Conservation (phyloP, 1,284 basidiomycete genomes). For the Rhodotorula sp. region DNA sequence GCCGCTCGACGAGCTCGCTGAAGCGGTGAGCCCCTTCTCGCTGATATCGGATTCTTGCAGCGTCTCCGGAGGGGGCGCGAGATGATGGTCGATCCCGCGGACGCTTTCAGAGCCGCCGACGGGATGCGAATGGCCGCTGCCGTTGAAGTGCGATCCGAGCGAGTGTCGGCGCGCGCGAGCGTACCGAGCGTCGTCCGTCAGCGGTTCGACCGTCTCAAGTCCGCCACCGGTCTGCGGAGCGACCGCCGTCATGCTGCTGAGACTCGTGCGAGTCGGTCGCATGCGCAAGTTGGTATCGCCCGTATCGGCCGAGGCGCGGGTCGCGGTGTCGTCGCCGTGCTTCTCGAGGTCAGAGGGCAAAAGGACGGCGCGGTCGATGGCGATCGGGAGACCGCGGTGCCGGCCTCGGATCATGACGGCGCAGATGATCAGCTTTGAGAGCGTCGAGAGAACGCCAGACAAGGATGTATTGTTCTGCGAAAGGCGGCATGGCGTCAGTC, state of each 20-base stretch:
- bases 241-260: slow-evolving; percentile 5
- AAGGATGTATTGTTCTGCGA: slow-evolving; percentile 64
- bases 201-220: slow-evolving; percentile 8
- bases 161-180: slow-evolving; percentile 1
- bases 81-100: no score
- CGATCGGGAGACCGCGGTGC: slow-evolving; percentile 68
- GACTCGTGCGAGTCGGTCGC: neutral
- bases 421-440: slow-evolving; percentile 83
- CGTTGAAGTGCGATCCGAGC: neutral
- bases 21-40: neutral
- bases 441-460: slow-evolving; percentile 68
- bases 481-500: neutral
- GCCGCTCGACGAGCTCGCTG: neutral
- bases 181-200: slow-evolving; percentile 13
- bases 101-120: neutral
- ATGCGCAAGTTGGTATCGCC: neutral
- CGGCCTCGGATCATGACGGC: slow-evolving; percentile 89
- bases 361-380: slow-evolving; percentile 67
- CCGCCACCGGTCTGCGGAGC: slow-evolving; percentile 4
- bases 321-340: slow-evolving; percentile 29
- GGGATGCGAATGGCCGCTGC: no score
- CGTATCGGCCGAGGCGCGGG: slow-evolving; percentile 8
- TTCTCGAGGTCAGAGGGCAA: slow-evolving; percentile 46
- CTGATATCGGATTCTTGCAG: neutral
- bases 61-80: neutral